Evolutionary conservation across 495 filamentous ascomycete species (phyloP), one percentile per base, ranked within the genome.

Genomic region (Hypoxylon cercidicola): DNA sequence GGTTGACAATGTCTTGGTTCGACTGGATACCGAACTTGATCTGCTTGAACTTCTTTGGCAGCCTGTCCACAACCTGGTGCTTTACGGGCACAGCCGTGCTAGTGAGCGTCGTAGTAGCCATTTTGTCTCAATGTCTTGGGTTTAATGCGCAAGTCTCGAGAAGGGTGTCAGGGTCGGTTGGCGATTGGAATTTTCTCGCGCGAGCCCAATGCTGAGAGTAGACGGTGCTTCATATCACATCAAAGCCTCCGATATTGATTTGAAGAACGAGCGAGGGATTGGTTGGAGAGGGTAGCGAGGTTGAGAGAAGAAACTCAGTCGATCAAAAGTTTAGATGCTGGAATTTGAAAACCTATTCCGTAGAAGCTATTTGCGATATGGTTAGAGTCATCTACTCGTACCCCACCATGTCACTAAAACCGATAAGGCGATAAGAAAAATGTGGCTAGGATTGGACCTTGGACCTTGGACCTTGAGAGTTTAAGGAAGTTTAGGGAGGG

Each of bases 11-110:
- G 69, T 97, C 93, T 73, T 96, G 89, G 61, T 88, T 90, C 15
- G 93, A 96, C 89, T 94, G 84, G 56, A 98, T 89, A 69, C 95
- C 95, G 74, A 99, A 99, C 71, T 95, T 90, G 69, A 99, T 82
- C 72, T 93, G 88, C 71, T 90, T 93, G 78, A 99, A 96, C 60
- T 92, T 84, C 83, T 96, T 96, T 5, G 93, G 93, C 7, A 90
- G 78, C 64, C 87, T 85, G 76, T 97, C 92, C 41, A 93, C 87
- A 71, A 98, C 88, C 82, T 97, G 93, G 80, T 90, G 87, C 82
- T 97, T 97, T 74, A 86, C 83, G 71, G 84, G 71, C 37, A 55
- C 43, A 23, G 37, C 52, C 18, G 69, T 44, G 21, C 9, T 57
- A 37, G 68, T 62, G 15, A 44, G 18, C 6, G 62, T 68, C 0